Percentiles rank a stretch among this genome's conserved stretches.
phyloP scores from a whole-genome alignment of 1,284 basidiomycete species.

The Ustilago hordei region DNA sequence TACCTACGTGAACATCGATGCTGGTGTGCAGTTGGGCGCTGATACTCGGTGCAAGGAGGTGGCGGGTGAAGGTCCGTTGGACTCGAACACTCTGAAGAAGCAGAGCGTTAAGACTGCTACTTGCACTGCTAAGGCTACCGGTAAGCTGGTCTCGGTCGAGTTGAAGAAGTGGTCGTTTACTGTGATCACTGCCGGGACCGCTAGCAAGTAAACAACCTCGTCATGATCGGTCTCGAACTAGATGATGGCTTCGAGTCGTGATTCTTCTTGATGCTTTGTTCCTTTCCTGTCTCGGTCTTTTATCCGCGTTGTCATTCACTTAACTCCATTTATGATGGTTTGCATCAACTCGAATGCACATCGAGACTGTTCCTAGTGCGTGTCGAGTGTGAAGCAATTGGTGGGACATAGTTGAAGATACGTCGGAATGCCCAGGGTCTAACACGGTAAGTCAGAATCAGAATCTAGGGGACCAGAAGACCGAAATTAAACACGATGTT shows the following conservation, averaged over 20 bases:
- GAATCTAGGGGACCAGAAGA: too few relatives aligned
- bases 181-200: conserved; percentile 18
- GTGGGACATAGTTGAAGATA: too few relatives aligned
- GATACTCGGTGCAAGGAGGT: conserved; percentile 17
- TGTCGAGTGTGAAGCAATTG: too few relatives aligned
- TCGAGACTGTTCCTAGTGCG: too few relatives aligned
- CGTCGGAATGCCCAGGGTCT: too few relatives aligned
- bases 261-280: too few relatives aligned
- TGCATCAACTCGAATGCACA: too few relatives aligned
- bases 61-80: conserved; percentile 34
- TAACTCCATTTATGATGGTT: too few relatives aligned
- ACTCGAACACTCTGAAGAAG: conserved; percentile 46
- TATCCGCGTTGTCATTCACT: background rate
- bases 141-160: background rate
- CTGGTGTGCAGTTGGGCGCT: background rate
- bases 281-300: background rate
- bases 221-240: background rate
- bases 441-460: too few relatives aligned
- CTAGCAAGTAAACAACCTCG: background rate
- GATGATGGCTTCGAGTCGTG: background rate
- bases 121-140: conserved; percentile 15
- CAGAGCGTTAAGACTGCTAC: conserved; percentile 19
- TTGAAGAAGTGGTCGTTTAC: conserved; percentile 46
- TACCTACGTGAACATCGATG: conserved; percentile 16
- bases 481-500: too few relatives aligned